Evolutionary conservation across 331 rosid species (phyloP).

Genomic region (Erythrophleum ivorense): DNA sequence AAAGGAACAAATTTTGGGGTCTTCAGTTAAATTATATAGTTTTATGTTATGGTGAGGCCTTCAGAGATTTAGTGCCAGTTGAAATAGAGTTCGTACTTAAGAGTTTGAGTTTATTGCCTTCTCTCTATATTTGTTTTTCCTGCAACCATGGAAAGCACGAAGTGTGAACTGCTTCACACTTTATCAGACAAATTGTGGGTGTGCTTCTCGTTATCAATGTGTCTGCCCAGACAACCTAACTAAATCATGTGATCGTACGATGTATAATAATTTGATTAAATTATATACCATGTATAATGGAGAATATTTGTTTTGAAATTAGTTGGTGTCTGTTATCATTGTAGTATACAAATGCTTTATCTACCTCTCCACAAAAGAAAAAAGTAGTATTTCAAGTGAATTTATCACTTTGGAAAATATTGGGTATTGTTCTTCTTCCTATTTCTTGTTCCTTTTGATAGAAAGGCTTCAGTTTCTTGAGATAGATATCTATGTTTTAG

Average conservation of each 20-base stretch:
- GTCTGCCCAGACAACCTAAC: not conserved
- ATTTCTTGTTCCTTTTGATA: not conserved
- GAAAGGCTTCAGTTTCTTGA: not conserved
- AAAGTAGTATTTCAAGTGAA: conserved; percentile 21
- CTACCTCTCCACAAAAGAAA: not conserved
- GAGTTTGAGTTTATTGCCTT: conserved; percentile 26
- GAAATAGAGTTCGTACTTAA: not conserved
- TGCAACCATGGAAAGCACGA: not conserved
- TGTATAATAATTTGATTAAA: not conserved
- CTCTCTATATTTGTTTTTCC: not conserved
- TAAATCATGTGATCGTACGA: not conserved
- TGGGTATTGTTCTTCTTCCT: not conserved
- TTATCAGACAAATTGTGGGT: conserved; percentile 1
- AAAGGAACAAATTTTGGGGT: not conserved
- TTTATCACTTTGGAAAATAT: conserved; percentile 10
- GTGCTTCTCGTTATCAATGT: conserved; percentile 1
- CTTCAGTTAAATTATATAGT: conserved; percentile 19
- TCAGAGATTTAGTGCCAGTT: conserved; percentile 19
- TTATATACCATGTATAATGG: not conserved
- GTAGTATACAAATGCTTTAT: not conserved
- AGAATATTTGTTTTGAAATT: not conserved
- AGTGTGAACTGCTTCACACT: conserved; percentile 23
- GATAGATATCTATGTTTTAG: not conserved
- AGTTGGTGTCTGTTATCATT: not conserved
- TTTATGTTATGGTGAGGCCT: conserved; percentile 4